Percentiles rank a stretch among this genome's conserved stretches.
Evolutionary conservation across 2,329 filamentous ascomycete genomes (phyloP).

Genomic region (Lasiodiplodia theobromae): DNA sequence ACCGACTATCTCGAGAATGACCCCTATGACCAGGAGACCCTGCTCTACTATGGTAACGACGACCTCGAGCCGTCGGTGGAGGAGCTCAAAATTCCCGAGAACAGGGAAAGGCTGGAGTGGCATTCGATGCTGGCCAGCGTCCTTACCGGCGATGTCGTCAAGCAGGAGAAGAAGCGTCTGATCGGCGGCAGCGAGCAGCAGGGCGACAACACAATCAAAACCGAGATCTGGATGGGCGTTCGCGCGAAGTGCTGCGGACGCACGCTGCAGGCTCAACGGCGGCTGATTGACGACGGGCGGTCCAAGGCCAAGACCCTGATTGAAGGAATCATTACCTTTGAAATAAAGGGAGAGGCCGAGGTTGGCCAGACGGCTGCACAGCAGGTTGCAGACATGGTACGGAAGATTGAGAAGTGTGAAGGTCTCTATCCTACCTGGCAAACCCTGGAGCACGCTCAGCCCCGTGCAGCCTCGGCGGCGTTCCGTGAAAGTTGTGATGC

Average conservation of each 20-base stretch:
- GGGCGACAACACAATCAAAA: slow-evolving; percentile 70
- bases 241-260: slow-evolving; percentile 84
- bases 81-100: slow-evolving; percentile 86
- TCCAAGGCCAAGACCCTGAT: slow-evolving; percentile 74
- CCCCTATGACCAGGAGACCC: slow-evolving; percentile 86
- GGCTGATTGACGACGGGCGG: slow-evolving; percentile 86
- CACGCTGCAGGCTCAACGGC: slow-evolving; percentile 81
- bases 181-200: slow-evolving; percentile 82
- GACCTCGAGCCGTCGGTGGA: slow-evolving; percentile 87
- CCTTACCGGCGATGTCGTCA: slow-evolving; percentile 93
- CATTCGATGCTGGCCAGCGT: slow-evolving; percentile 97
- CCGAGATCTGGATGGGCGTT: slow-evolving; percentile 87
- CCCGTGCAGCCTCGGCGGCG: slow-evolving; percentile 74
- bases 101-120: slow-evolving; percentile 93
- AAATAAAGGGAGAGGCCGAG: slow-evolving; percentile 92
- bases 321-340: slow-evolving; percentile 89
- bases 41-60: slow-evolving; percentile 91
- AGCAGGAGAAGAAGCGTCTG: slow-evolving; percentile 95
- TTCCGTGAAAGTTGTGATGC: slow-evolving; percentile 87
- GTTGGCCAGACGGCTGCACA: slow-evolving; percentile 86
- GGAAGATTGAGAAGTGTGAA: slow-evolving; percentile 89
- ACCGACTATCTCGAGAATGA: slow-evolving; percentile 84
- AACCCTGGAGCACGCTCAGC: slow-evolving; percentile 76
- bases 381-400: slow-evolving; percentile 88
- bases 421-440: slow-evolving; percentile 81